Base-by-base conservation (phyloP, 106 monocot genomes). In the Ottelia alismoides region DNA sequence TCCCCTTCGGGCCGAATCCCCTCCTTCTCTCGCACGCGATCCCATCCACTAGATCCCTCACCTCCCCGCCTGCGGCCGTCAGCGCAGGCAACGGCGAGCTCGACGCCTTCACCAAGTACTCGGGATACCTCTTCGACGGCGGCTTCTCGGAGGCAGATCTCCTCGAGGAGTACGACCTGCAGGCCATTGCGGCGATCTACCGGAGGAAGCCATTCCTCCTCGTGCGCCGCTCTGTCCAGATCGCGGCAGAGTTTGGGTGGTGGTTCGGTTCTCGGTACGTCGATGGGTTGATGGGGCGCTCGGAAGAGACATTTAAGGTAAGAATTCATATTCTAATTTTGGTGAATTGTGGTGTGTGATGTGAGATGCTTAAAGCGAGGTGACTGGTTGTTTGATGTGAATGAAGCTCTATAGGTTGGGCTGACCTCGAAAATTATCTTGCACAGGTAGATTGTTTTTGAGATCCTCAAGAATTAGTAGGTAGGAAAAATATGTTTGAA, bases 61-160 rank as follows among this genome's bases (percentile, higher is more conserved):
- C 48, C 48, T 3, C 48, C 23, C 47, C 47, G 2, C 7, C 19
- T 17, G 61, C 61, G 17, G 11, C 26, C n/a, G 11, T 24, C 27
- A n/a, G 21, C 0, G 53, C 20, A 1, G 47, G 29, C 43, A 48
- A 26, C 19, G 74, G 28, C 68, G 71, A 78, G 25, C 68, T 72
- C 31, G 96, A 96, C 59, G 76, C 88, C 12, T 96, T 96, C 79
- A 89, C 96, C 20, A 81, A 79, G 58, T 96, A 82, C 69, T 96
- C 89, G 1, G 96, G 96, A 0, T 96, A 96, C 56, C 66, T 96
- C 18, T 96, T 96, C 73, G 74, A 85, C 57, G 71, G 62, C 52
- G 78, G 79, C 2, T 49, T 27, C 17, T 74, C 73, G 28, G 96
- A 89, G 66, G 88, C 66, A 27, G 88, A 96, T 68, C 35, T 79